Evolutionary conservation across 2,329 filamentous ascomycete species (phyloP).

Genomic region (Colletotrichum horii): DNA sequence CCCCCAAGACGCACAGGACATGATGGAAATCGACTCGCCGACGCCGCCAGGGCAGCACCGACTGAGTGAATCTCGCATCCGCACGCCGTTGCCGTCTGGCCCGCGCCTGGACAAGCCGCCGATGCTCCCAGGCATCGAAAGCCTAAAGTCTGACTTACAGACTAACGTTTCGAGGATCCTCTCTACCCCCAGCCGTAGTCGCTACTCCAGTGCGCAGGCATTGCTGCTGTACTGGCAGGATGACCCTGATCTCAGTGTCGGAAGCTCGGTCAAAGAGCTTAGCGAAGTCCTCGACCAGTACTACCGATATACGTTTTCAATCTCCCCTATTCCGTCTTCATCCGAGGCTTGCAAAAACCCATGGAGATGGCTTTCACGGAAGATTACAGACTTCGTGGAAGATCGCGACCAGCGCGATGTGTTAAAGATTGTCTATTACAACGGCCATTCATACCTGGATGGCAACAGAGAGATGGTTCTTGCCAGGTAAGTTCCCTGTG

Average conservation of each 20-base stretch:
- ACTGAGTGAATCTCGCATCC: conserved; percentile 53
- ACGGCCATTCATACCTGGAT: conserved; percentile 59
- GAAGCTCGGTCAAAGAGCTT: conserved; percentile 48
- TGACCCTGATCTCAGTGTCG: conserved; percentile 47
- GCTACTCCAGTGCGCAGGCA: conserved; percentile 57
- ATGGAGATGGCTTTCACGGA: conserved; percentile 58
- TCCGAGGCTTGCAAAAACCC: conserved; percentile 53
- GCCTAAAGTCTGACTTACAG: conserved; percentile 58
- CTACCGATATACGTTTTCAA: conserved; percentile 56
- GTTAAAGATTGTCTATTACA: conserved; percentile 65
- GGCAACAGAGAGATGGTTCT: conserved; percentile 62
- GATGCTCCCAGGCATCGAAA: conserved; percentile 55
- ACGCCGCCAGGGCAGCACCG: conserved; percentile 41
- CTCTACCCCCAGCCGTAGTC: conserved; percentile 53
- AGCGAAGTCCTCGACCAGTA: conserved; percentile 54
- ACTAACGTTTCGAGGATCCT: conserved; percentile 53
- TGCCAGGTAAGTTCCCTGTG: conserved; percentile 50
- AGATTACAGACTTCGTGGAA: conserved; percentile 58
- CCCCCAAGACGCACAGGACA: conserved; percentile 54
- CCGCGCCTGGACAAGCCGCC: conserved; percentile 58
- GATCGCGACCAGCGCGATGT: conserved; percentile 59
- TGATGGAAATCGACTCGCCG: conserved; percentile 63
- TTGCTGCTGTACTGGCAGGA: conserved; percentile 64
- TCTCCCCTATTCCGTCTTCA: conserved; percentile 54
- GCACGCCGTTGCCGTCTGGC: conserved; percentile 62